A percentile compares a stretch with the other conserved stretches of the same genome.
Evolutionary conservation across 2,329 filamentous ascomycete species (phyloP).

Genomic region (Aspergillus intermedius): DNA sequence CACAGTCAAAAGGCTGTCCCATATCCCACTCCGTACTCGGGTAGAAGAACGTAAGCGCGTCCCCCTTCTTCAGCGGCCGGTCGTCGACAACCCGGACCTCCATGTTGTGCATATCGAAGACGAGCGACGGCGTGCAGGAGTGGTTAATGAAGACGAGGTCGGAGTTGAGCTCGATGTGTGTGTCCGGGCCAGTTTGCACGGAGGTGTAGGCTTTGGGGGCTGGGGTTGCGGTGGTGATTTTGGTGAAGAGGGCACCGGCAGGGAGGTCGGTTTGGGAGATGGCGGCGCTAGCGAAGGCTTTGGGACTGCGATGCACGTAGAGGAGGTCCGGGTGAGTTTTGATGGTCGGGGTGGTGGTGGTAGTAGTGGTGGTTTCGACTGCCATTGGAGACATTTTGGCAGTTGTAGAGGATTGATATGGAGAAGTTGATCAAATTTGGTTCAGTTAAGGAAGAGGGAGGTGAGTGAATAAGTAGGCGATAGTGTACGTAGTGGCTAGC

Average conservation of each 20-base stretch:
- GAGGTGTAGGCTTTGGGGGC: slow-evolving; percentile 44
- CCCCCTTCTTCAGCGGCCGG: slow-evolving; percentile 34
- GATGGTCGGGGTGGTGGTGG: slow-evolving; percentile 5
- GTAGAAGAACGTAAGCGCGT: slow-evolving; percentile 45
- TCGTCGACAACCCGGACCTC: slow-evolving; percentile 35
- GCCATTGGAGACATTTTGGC: slow-evolving; percentile 16
- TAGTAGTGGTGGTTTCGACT: slow-evolving; percentile 10
- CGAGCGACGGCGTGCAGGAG: slow-evolving; percentile 46
- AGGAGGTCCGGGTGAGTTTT: slow-evolving; percentile 23
- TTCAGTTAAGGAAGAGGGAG: not conserved
- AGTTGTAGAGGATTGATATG: not conserved
- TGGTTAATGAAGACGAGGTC: slow-evolving; percentile 55
- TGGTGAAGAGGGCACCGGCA: slow-evolving; percentile 43
- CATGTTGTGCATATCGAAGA: slow-evolving; percentile 47
- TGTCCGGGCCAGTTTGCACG: slow-evolving; percentile 44
- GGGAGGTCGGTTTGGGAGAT: slow-evolving; percentile 46
- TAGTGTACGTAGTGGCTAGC: not conserved
- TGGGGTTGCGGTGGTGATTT: slow-evolving; percentile 43
- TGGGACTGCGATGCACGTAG: slow-evolving; percentile 24
- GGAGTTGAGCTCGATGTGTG: slow-evolving; percentile 52
- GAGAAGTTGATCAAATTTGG: not conserved
- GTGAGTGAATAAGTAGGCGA: not conserved
- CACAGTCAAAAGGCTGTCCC: slow-evolving; percentile 41
- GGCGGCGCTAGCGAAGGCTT: slow-evolving; percentile 34
- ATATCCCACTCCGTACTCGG: slow-evolving; percentile 47